Conservation (phyloP, 495 filamentous ascomycete genomes). For the Terfezia boudieri region DNA sequence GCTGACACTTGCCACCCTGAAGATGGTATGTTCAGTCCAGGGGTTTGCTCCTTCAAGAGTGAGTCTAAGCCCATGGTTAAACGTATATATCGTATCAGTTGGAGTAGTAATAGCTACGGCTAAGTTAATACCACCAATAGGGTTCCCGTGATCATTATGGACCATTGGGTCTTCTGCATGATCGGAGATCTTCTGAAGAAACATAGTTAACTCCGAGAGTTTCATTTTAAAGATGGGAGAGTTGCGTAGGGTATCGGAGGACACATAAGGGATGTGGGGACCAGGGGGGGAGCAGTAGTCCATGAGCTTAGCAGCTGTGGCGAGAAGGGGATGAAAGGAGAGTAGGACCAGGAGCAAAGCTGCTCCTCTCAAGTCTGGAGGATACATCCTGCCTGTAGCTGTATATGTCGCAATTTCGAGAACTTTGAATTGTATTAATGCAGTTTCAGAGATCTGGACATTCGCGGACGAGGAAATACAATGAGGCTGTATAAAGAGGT, state of each 20-base stretch:
- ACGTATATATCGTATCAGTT: neutral
- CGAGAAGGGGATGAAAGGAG: neutral
- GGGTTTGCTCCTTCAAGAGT: neutral
- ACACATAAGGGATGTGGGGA: neutral
- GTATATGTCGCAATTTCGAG: no score
- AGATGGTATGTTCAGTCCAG: neutral
- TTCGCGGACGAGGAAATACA: no score
- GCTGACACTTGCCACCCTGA: neutral
- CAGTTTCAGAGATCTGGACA: no score
- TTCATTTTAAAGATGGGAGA: neutral
- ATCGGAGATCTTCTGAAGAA: neutral
- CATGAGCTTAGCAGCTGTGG: neutral
- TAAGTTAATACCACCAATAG: neutral
- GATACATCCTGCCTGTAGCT: no score
- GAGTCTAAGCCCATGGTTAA: neutral
- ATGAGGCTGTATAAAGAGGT: no score
- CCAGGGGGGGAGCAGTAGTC: neutral
- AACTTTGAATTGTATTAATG: no score
- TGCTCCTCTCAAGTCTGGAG: no score
- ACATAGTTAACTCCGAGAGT: neutral
- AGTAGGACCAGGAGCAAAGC: neutral
- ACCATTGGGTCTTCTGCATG: neutral
- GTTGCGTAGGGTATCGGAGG: neutral
- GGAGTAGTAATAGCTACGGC: neutral
- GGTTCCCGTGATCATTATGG: neutral